Conservation (phyloP, 805 yeast species). For the Wickerhamiella galacta region DNA sequence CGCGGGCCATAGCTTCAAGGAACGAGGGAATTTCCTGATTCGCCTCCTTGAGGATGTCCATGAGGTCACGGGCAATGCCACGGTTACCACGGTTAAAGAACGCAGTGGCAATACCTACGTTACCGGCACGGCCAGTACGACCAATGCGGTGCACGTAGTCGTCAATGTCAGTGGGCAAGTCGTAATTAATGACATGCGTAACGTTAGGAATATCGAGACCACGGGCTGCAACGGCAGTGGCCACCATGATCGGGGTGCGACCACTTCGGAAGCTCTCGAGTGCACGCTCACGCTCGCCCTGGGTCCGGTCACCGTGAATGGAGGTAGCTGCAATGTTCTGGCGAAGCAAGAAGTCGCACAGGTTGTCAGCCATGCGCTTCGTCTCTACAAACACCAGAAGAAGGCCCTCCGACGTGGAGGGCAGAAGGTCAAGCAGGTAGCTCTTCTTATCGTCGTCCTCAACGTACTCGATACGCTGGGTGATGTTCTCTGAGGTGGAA, state of each 20-base stretch:
- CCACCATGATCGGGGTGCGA: slow-evolving; percentile 83
- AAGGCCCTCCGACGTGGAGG: slow-evolving; percentile 64
- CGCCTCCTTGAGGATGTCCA: slow-evolving; percentile 82
- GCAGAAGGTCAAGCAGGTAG: slow-evolving; percentile 70
- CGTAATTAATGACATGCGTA: slow-evolving; percentile 93
- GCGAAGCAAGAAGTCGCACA: slow-evolving; percentile 78
- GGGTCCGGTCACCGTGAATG: slow-evolving; percentile 98
- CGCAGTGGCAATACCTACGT: slow-evolving; percentile 95
- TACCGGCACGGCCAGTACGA: slow-evolving; percentile 99
- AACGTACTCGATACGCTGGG: slow-evolving; percentile 82
- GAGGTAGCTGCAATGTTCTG: slow-evolving; percentile 94
- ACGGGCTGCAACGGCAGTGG: slow-evolving; percentile 99
- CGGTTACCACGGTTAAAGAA: slow-evolving; percentile 93
- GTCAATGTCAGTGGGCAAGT: slow-evolving; percentile 90
- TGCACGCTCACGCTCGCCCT: slow-evolving; percentile 94
- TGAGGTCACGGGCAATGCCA: slow-evolving; percentile 72
- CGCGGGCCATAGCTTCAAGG: slow-evolving; percentile 66
- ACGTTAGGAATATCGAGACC: slow-evolving; percentile 99
- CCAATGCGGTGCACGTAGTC: slow-evolving; percentile 99
- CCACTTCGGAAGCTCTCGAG: slow-evolving; percentile 87
- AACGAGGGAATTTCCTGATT: slow-evolving; percentile 95
- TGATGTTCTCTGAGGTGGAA: slow-evolving; percentile 95
- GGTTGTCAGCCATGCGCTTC: slow-evolving; percentile 93
- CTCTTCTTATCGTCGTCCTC: slow-evolving; percentile 88
- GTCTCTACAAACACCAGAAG: slow-evolving; percentile 95